Evolutionary conservation across 2,329 filamentous ascomycete species (phyloP), one percentile per base, ranked within the genome.

Genomic region (Fusarium oxysporum): DNA sequence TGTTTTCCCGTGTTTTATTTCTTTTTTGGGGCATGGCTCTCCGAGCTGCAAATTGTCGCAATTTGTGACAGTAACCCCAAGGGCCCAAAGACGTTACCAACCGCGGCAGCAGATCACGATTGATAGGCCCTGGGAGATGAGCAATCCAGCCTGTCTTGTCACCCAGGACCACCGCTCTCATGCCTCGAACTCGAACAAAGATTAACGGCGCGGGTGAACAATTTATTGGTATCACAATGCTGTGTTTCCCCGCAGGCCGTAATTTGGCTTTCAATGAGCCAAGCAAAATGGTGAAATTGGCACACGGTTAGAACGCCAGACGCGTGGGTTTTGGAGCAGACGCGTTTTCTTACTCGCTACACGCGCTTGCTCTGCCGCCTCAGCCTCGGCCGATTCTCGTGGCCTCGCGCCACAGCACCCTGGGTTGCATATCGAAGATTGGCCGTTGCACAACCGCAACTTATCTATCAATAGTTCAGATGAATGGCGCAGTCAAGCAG

Each of bases 141-240:
- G 70, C 65, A 72, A 72, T 74, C 45, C 69, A 53, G 61, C 58
- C 44, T 68, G 58, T 73, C 62, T 68, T 51, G 62, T 71, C 41
- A 54, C 68, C 70, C 51, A 60, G 60, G 59, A 47, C 40, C 63
- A 68, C 56, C 65, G 59, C 47, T 37, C 47, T 61, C 71, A 69
- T 74, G 53, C 58, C 56, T 62, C 32, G 23, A 53, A 41, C 43
- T 62, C 17, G 19, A 54, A 43, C 40, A 59, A 53, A 68, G 25
- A 57, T 57, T 63, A 54, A 59, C n/a, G 41, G 45, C 59, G 65
- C 54, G 53, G 48, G 63, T 72, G 43, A 63, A 48, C 44, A 54
- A 72, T 62, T 58, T 32, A 47, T 54, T 54, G 44, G 57, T 55
- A 40, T 68, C 56, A 60, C 64, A 67, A 53, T 51, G 55, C 50